Conservation (phyloP, 2,329 filamentous ascomycete species). For the Aspergillus sp. region DNA sequence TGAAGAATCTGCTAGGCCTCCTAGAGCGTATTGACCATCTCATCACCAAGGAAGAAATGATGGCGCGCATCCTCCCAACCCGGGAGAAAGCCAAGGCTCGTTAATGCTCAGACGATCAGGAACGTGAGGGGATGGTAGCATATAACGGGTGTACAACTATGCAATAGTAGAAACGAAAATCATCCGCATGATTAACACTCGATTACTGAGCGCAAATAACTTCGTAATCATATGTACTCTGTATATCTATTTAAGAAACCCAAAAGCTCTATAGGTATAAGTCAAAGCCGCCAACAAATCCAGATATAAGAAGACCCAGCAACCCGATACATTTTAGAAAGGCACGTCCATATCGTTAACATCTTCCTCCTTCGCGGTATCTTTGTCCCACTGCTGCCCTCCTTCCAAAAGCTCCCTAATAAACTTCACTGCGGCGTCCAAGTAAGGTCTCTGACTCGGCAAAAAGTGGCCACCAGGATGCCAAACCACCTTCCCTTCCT, state of each 20-base stretch:
- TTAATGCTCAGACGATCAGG: conserved; percentile 20
- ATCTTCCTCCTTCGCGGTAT: conserved; percentile 52
- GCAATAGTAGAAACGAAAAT: conserved; percentile 27
- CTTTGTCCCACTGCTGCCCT: conserved; percentile 25
- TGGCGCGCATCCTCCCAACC: conserved; percentile 85
- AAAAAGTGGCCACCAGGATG: conserved; percentile 92
- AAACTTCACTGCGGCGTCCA: conserved; percentile 72
- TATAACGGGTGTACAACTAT: conserved; percentile 32
- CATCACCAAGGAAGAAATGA: conserved; percentile 99
- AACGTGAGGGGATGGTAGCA: conserved; percentile 9
- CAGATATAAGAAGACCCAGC: conserved; percentile 1
- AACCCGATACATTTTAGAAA: conserved; percentile 41
- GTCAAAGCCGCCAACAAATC: background rate
- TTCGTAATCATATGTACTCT: background rate
- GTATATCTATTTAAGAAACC: conserved; percentile 3
- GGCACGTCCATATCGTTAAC: conserved; percentile 70
- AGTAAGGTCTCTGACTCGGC: conserved; percentile 78
- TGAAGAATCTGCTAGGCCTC: conserved; percentile 85
- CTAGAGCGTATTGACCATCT: conserved; percentile 93
- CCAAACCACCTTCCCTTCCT: conserved; percentile 57
- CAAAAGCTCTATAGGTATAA: conserved; percentile 4
- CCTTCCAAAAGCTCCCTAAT: conserved; percentile 56
- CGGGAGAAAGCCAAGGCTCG: conserved; percentile 42
- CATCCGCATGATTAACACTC: background rate
- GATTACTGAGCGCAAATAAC: background rate